phyloP scores from a whole-genome alignment of 2,329 filamentous ascomycete genomes.

The Diaporthe sp. region DNA sequence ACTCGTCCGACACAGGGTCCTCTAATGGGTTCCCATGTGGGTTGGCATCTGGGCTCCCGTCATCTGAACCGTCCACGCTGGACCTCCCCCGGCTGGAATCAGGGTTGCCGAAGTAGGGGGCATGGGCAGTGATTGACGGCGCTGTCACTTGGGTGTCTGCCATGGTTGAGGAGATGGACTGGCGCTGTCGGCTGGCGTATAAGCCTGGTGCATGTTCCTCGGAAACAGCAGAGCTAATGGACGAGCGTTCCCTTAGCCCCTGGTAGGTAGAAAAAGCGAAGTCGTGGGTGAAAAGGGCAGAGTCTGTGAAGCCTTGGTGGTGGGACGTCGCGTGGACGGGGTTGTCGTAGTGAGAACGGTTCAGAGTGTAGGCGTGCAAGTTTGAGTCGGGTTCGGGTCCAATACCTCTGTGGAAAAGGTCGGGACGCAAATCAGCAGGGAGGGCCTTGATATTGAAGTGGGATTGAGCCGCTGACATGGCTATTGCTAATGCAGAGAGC shows the following conservation, averaged over 20 bases:
- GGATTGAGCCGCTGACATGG: conserved; percentile 56
- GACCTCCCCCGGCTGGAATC: conserved; percentile 38
- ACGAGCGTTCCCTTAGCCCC: conserved; percentile 55
- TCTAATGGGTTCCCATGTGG: conserved; percentile 61
- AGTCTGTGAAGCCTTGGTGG: conserved; percentile 55
- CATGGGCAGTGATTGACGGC: conserved; percentile 52
- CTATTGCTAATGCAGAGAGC: conserved; percentile 43
- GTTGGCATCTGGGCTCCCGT: conserved; percentile 57
- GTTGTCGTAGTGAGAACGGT: conserved; percentile 47
- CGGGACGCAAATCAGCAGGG: conserved; percentile 48
- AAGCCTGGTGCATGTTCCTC: conserved; percentile 50
- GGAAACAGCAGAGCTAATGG: conserved; percentile 55
- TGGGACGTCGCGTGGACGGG: conserved; percentile 14
- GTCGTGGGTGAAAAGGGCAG: conserved; percentile 61
- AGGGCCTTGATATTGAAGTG: conserved; percentile 50
- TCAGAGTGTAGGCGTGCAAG: conserved; percentile 53
- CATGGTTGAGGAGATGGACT: conserved; percentile 51
- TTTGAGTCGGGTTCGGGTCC: conserved; percentile 47
- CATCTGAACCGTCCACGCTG: conserved; percentile 59
- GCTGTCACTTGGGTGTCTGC: conserved; percentile 53
- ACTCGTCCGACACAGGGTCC: conserved; percentile 69
- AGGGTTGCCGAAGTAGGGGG: conserved; percentile 48
- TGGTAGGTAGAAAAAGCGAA: conserved; percentile 64
- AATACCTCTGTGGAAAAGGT: conserved; percentile 48
- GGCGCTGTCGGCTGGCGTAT: conserved; percentile 48